Percentiles rank a stretch among this genome's conserved stretches.
Evolutionary conservation across 257 asterid species (phyloP).

Genomic region (Solanum lignicaule): DNA sequence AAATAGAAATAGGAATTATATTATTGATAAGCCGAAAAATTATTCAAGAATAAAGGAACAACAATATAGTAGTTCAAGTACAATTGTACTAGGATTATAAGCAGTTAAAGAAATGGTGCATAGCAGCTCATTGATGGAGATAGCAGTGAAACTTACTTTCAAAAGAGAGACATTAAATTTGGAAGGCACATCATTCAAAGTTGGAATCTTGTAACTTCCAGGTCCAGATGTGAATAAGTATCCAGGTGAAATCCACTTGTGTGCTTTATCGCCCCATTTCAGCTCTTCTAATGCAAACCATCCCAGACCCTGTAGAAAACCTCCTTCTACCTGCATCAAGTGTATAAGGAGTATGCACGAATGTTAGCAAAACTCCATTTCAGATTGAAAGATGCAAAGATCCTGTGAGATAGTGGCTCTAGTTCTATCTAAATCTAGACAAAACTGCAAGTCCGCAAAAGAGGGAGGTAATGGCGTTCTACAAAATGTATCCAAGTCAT

Average conservation of each 20-base stretch:
- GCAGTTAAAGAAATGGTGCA: neutral
- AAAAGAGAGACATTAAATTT: slow-evolving; percentile 69
- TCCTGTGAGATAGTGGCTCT: neutral
- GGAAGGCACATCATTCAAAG: slow-evolving; percentile 70
- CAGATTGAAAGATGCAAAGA: neutral
- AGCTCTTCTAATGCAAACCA: slow-evolving; percentile 94
- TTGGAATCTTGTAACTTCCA: slow-evolving; percentile 86
- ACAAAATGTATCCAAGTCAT: neutral
- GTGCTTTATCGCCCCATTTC: slow-evolving; percentile 92
- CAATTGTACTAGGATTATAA: neutral
- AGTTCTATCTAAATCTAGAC: neutral
- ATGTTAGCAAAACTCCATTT: neutral
- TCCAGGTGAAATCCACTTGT: slow-evolving; percentile 82
- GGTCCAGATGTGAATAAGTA: slow-evolving; percentile 77
- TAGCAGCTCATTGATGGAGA: neutral
- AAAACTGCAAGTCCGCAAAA: neutral
- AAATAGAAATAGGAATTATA: neutral
- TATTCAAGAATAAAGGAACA: neutral
- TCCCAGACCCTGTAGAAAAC: slow-evolving; percentile 89
- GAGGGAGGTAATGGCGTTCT: neutral
- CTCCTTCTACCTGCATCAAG: slow-evolving; percentile 75
- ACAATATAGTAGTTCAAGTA: neutral
- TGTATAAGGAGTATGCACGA: neutral
- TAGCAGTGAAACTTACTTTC: slow-evolving; percentile 41
- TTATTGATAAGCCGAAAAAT: neutral